Percentiles rank a stretch among this genome's conserved stretches.
These are phyloP conservation scores for Colletotrichum chlorophyti DNA, from an alignment of 2,329 filamentous ascomycete species.

Conservation along the genomic window DNA sequence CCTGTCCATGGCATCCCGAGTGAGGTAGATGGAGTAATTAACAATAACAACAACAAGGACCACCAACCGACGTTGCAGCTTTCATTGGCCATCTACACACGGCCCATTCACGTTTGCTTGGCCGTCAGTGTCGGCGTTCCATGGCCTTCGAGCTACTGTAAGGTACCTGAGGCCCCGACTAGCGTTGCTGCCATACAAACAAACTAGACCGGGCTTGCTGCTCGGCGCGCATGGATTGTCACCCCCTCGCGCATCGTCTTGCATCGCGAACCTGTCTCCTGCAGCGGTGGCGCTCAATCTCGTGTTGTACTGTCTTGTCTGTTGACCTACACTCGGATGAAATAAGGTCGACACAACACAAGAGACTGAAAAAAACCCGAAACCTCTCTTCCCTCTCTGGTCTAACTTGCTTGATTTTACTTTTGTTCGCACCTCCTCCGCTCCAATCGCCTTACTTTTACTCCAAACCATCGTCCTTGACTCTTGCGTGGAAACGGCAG, in stretches of 20 bases:
- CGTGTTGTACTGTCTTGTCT: not conserved
- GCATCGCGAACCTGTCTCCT: not conserved
- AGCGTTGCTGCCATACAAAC: too few species aligned
- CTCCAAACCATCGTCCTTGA: slow-evolving; percentile 1
- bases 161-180: too few species aligned
- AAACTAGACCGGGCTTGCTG: too few species aligned
- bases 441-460: not conserved
- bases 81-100: not conserved
- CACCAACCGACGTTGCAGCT: not conserved
- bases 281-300: too few species aligned
- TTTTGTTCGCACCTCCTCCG: not conserved
- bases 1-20: too few species aligned
- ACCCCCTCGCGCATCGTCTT: not conserved
- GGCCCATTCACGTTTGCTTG: not conserved
- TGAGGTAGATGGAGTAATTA: too few species aligned
- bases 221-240: too few species aligned
- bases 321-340: not conserved
- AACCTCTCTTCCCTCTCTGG: not conserved
- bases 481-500: not conserved
- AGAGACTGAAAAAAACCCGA: too few species aligned
- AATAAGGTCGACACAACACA: not conserved
- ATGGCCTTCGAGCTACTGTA: not conserved
- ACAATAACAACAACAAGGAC: slow-evolving; percentile 12
- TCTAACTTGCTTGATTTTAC: too few species aligned
- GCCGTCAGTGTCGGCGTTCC: not conserved